A percentile compares a stretch with the other conserved stretches of the same genome.
Evolutionary conservation across 2,329 filamentous ascomycete species (phyloP).

Genomic region (Lachnellula suecica): DNA sequence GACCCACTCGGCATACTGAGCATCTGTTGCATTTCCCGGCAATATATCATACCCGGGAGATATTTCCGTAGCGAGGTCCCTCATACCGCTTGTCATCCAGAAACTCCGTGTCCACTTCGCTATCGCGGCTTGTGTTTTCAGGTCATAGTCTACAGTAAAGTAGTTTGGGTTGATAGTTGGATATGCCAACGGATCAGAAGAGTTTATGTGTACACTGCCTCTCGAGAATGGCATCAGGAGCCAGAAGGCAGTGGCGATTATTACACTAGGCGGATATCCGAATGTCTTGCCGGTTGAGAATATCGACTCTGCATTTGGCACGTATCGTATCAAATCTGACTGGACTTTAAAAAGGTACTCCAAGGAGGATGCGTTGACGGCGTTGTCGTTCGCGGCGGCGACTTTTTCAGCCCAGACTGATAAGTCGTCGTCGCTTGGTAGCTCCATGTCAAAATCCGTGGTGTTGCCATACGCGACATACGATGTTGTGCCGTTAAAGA

Average conservation of each 20-base stretch:
- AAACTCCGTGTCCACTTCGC: constrained; percentile 15
- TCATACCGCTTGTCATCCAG: constrained; percentile 6
- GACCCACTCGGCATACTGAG: constrained; percentile 10
- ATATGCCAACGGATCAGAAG: constrained; percentile 33
- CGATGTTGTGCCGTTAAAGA: constrained; percentile 10
- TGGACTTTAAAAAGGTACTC: constrained; percentile 45
- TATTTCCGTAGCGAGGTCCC: constrained; percentile 1
- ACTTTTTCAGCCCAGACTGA: constrained; percentile 2
- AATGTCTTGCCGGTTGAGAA: constrained; percentile 22
- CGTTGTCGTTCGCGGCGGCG: constrained; percentile 25
- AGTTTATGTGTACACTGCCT: constrained; percentile 42
- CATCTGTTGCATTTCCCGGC: constrained; percentile 12
- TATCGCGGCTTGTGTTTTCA: constrained; percentile 29
- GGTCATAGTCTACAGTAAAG: constrained; percentile 42
- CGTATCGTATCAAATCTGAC: constrained; percentile 42
- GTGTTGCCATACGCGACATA: constrained; percentile 14
- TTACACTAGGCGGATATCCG: constrained; percentile 17
- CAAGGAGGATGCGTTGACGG: constrained; percentile 30
- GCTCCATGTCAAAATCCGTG: constrained; percentile 18
- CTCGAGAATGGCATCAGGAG: constrained; percentile 41
- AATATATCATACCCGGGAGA: constrained; percentile 8
- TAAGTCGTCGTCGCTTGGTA: constrained; percentile 1
- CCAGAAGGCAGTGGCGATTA: constrained; percentile 39
- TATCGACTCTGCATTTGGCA: constrained; percentile 48
- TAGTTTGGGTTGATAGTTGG: constrained; percentile 44